phyloP scores from a whole-genome alignment of 2,329 filamentous ascomycete genomes.

The Blumeria graminis region DNA sequence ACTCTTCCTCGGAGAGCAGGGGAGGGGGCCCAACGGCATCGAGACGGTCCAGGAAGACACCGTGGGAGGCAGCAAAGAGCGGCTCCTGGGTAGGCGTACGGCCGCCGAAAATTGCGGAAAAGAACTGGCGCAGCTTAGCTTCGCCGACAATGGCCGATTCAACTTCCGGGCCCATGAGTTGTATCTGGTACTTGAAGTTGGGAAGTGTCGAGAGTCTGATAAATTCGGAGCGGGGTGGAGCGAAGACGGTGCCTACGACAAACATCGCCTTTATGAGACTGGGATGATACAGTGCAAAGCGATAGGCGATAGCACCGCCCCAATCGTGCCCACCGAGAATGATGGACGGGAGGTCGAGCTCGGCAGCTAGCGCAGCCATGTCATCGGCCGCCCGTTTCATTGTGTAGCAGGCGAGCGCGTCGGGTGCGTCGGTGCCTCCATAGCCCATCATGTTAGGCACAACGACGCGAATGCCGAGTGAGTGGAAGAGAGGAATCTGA shows the following conservation, averaged over 20 bases:
- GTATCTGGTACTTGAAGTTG: conserved; percentile 66
- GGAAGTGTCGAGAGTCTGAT: conserved; percentile 22
- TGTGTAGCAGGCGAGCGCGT: conserved; percentile 36
- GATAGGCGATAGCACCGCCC: conserved; percentile 60
- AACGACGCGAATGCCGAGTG: conserved; percentile 53
- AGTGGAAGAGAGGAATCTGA: conserved; percentile 56
- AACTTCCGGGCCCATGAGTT: conserved; percentile 45
- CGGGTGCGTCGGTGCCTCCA: conserved; percentile 47
- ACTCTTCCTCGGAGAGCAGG: conserved; percentile 41
- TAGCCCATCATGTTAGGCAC: conserved; percentile 75
- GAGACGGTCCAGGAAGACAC: conserved; percentile 39
- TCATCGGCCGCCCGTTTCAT: conserved; percentile 52
- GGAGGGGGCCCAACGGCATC: conserved; percentile 28
- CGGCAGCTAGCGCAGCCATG: conserved; percentile 44
- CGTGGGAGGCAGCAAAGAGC: conserved; percentile 33
- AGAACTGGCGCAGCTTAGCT: conserved; percentile 41
- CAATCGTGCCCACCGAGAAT: conserved; percentile 78
- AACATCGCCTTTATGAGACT: conserved; percentile 52
- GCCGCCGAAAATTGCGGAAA: conserved; percentile 50
- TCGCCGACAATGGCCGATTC: conserved; percentile 31
- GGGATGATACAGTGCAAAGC: conserved; percentile 49
- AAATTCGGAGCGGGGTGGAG: conserved; percentile 26
- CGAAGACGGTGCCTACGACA: conserved; percentile 57
- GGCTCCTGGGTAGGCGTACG: conserved; percentile 27
- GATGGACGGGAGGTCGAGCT: conserved; percentile 25